Conservation (phyloP, 352 stramenopile species). For the Blastocystis sp. region DNA sequence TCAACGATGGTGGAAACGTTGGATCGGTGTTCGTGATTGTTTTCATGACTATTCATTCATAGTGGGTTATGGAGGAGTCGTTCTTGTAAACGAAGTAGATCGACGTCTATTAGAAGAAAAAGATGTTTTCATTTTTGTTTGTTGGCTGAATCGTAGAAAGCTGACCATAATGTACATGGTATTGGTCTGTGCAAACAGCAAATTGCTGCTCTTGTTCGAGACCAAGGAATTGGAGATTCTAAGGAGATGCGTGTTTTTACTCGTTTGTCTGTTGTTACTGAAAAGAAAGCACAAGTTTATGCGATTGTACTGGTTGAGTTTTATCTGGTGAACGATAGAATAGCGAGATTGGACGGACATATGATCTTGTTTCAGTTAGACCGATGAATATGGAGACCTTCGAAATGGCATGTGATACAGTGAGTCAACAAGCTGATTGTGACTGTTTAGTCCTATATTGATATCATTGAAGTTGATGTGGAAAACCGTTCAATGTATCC, state of each 20-base stretch:
- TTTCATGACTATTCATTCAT: neutral
- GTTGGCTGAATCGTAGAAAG: neutral
- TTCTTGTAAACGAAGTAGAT: neutral
- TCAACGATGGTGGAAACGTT: neutral
- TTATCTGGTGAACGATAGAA: neutral
- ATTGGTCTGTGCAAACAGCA: neutral
- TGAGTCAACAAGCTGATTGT: neutral
- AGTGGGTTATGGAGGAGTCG: conserved; percentile 16
- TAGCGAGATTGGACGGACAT: neutral
- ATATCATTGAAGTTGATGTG: conserved; percentile 48
- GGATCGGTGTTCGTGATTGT: neutral
- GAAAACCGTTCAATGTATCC: neutral
- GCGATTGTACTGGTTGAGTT: neutral
- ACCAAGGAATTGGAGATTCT: neutral
- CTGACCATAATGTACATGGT: neutral
- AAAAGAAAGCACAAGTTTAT: neutral
- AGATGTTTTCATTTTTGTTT: neutral
- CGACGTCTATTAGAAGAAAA: neutral
- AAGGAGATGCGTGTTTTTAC: conserved; percentile 9
- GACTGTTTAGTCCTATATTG: neutral
- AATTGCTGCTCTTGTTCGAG: neutral
- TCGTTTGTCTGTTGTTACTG: neutral
- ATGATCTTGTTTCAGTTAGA: conserved; percentile 42
- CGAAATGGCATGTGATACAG: neutral
- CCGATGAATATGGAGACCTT: neutral